Evolutionary conservation across 2,329 filamentous ascomycete genomes (phyloP).

Genomic region (Apiospora saccharicola): DNA sequence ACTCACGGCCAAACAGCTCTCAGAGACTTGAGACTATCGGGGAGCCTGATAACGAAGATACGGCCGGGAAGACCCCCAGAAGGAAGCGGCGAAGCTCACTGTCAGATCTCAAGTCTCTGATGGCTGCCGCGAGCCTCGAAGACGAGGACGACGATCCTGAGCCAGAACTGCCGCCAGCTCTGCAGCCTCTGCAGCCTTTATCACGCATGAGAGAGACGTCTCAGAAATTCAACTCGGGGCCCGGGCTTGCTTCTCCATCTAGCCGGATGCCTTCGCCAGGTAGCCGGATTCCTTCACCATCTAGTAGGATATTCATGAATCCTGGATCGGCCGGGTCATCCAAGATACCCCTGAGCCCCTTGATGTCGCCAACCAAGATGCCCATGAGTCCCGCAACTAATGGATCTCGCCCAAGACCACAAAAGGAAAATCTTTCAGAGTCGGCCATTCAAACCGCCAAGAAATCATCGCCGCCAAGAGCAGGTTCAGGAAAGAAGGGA

Average conservation of each 20-base stretch:
- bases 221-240: constrained; percentile 64
- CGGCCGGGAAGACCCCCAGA: constrained; percentile 54
- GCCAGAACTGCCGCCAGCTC: constrained; percentile 31
- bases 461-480: constrained; percentile 30
- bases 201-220: constrained; percentile 62
- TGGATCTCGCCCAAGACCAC: constrained; percentile 37
- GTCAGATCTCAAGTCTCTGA: constrained; percentile 79
- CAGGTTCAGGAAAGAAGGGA: constrained; percentile 35
- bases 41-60: constrained; percentile 58
- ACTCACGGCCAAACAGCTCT: constrained; percentile 63
- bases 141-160: constrained; percentile 46
- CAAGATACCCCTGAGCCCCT: constrained; percentile 61
- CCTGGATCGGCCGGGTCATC: constrained; percentile 47
- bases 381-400: constrained; percentile 29
- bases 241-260: constrained; percentile 42
- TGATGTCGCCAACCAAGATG: constrained; percentile 44
- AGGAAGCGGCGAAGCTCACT: constrained; percentile 92
- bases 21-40: constrained; percentile 67
- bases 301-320: constrained; percentile 32
- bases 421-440: constrained; percentile 56
- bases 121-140: constrained; percentile 66
- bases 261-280: not conserved
- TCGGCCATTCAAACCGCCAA: constrained; percentile 34
- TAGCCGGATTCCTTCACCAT: not conserved
- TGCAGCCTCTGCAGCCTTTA: constrained; percentile 61